These are phyloP conservation scores for Simmondsia chinensis DNA, from an alignment of 148 eudicot species.

Conservation along the genomic window DNA sequence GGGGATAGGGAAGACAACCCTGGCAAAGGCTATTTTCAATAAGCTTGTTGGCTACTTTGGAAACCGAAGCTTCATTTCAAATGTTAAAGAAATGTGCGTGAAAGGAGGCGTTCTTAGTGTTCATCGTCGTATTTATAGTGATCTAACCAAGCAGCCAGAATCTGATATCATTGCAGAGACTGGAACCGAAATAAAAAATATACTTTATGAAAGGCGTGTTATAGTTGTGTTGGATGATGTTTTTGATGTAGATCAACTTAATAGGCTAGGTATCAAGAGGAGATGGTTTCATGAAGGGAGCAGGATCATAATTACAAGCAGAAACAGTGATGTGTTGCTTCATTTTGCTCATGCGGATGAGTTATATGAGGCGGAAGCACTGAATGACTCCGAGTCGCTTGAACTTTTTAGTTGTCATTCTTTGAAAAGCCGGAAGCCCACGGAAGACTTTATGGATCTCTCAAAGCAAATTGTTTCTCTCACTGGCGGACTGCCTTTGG, in stretches of 20 bases:
- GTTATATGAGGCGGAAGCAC: constrained; percentile 30
- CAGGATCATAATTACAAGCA: constrained; percentile 40
- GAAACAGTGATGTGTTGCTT: constrained; percentile 18
- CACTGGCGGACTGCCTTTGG: constrained; percentile 62
- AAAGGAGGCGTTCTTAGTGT: constrained; percentile 14
- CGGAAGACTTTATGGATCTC: constrained; percentile 13
- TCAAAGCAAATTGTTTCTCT: constrained; percentile 26
- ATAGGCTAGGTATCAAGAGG: constrained; percentile 16
- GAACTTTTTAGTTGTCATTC: constrained; percentile 49
- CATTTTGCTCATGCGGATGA: constrained; percentile 13
- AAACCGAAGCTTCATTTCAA: constrained; percentile 32
- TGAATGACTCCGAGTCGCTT: constrained; percentile 24
- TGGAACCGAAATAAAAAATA: constrained; percentile 4
- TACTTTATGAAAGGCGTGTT: constrained; percentile 14
- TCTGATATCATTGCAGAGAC: constrained; percentile 1
- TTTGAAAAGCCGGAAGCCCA: constrained; percentile 34
- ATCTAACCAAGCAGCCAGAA: constrained; percentile 16
- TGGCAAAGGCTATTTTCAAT: constrained; percentile 53
- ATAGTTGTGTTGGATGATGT: constrained; percentile 53
- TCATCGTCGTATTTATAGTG: constrained; percentile 16
- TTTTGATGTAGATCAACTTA: constrained; percentile 20
- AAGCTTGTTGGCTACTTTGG: constrained; percentile 29
- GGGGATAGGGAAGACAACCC: constrained; percentile 67
- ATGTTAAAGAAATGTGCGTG: constrained; percentile 27
- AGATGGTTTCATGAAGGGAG: constrained; percentile 43